A percentile compares a stretch with the other conserved stretches of the same genome.
phyloP scores from a whole-genome alignment of 2,329 filamentous ascomycete genomes.

The Penicillium sp. region DNA sequence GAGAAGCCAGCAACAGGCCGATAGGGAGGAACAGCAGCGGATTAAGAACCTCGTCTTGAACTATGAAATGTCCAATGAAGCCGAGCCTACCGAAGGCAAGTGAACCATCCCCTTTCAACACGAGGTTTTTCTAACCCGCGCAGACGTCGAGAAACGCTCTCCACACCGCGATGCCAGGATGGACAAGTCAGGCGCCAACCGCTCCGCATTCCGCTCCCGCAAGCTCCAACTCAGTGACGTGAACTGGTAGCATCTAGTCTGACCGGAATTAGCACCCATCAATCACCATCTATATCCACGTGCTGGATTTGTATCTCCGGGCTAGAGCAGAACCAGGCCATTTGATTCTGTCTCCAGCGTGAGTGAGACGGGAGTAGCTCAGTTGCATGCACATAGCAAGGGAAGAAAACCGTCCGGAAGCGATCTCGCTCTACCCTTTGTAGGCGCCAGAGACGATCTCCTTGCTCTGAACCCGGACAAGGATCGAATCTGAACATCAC shows the following conservation, averaged over 20 bases:
- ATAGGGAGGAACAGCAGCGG: slow-evolving; percentile 93
- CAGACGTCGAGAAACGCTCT: slow-evolving; percentile 45
- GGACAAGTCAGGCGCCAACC: slow-evolving; percentile 66
- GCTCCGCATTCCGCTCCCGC: slow-evolving; percentile 78
- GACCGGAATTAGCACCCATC: neutral
- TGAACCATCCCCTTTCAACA: neutral
- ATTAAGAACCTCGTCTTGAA: slow-evolving; percentile 98
- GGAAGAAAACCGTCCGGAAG: neutral
- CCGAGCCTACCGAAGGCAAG: slow-evolving; percentile 79
- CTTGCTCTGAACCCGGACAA: neutral
- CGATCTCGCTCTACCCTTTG: neutral
- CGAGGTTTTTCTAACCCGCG: slow-evolving; percentile 32
- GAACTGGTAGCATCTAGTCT: slow-evolving; percentile 73
- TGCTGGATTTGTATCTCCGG: neutral
- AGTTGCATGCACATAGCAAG: neutral
- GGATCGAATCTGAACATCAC: neutral
- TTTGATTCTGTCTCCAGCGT: neutral
- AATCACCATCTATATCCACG: neutral
- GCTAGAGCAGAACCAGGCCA: neutral
- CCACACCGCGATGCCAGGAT: slow-evolving; percentile 47
- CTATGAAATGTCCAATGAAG: slow-evolving; percentile 86
- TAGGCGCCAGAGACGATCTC: neutral
- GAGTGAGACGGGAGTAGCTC: neutral
- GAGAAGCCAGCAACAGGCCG: slow-evolving; percentile 92
- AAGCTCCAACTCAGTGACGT: slow-evolving; percentile 96